phyloP scores from a whole-genome alignment of 148 eudicot genomes.

The Amaranthus hypochondriacus region DNA sequence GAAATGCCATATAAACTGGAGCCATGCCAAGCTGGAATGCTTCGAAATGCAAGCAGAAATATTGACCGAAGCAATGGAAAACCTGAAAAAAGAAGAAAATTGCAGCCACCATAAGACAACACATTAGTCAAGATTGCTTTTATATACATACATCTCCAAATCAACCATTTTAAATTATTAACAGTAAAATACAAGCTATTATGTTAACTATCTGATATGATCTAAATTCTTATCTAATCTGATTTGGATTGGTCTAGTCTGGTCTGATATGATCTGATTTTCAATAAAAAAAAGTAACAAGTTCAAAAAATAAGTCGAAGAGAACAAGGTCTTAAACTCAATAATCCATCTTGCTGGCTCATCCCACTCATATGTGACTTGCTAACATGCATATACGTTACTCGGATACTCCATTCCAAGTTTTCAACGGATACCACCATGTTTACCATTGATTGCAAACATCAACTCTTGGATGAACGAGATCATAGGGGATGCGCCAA shows the following conservation, averaged over 20 bases:
- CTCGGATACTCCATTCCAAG: neutral
- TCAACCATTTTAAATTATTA: neutral
- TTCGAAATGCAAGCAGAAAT: conserved; percentile 37
- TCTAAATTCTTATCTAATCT: too few species aligned
- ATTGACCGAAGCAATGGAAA: conserved; percentile 32
- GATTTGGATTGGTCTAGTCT: too few species aligned
- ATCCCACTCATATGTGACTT: neutral
- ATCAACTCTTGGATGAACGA: neutral
- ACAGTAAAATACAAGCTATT: too few species aligned
- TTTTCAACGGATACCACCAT: neutral
- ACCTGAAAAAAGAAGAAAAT: conserved; percentile 16
- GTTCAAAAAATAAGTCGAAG: too few species aligned
- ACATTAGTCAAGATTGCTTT: neutral
- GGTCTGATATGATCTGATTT: too few species aligned
- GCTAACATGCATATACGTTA: neutral
- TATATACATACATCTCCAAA: neutral
- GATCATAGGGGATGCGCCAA: neutral
- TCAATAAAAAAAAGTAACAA: too few species aligned
- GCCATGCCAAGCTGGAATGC: conserved; percentile 41
- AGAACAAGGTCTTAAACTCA: too few species aligned
- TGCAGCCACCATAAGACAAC: neutral
- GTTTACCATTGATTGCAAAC: neutral
- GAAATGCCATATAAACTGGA: conserved; percentile 39
- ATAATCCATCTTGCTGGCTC: too few species aligned
- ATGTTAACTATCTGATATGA: too few species aligned